Conservation (phyloP, 2,329 filamentous ascomycete genomes). For the Xylariaceae sp. region DNA sequence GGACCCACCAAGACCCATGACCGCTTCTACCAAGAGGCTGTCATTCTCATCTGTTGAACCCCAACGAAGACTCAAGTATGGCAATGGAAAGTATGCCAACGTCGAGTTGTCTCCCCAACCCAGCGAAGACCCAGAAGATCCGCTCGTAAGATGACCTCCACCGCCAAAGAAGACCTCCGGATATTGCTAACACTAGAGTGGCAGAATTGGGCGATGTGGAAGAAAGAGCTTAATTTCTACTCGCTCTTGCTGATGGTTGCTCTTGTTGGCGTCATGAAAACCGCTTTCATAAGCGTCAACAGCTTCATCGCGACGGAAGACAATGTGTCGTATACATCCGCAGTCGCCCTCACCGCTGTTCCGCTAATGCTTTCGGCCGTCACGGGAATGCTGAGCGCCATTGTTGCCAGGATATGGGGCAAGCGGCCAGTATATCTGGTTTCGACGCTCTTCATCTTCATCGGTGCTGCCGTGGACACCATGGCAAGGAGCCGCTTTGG, state of each 20-base stretch:
- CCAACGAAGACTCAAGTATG: constrained; percentile 42
- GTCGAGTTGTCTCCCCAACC: constrained; percentile 51
- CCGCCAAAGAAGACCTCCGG: neutral
- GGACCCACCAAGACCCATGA: constrained; percentile 22
- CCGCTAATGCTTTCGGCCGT: constrained; percentile 47
- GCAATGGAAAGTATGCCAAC: constrained; percentile 35
- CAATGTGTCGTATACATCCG: constrained; percentile 41
- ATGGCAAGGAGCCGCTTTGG: constrained; percentile 35
- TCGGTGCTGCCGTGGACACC: constrained; percentile 48
- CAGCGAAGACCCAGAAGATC: constrained; percentile 50
- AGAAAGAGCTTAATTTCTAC: constrained; percentile 46
- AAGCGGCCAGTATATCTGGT: constrained; percentile 50
- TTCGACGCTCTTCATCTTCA: constrained; percentile 41
- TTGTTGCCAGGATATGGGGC: constrained; percentile 43
- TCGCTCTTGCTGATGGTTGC: constrained; percentile 44
- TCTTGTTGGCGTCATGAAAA: constrained; percentile 49
- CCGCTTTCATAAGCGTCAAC: constrained; percentile 46
- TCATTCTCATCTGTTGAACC: constrained; percentile 31
- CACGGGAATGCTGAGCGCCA: constrained; percentile 38
- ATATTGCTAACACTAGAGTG: neutral
- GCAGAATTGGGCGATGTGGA: constrained; percentile 54
- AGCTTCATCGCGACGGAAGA: constrained; percentile 38
- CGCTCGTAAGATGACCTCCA: constrained; percentile 37
- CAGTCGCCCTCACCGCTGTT: constrained; percentile 47
- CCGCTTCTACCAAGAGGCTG: constrained; percentile 30